Conservation (phyloP, 345 rosid species). For the Moricandia arvensis region DNA sequence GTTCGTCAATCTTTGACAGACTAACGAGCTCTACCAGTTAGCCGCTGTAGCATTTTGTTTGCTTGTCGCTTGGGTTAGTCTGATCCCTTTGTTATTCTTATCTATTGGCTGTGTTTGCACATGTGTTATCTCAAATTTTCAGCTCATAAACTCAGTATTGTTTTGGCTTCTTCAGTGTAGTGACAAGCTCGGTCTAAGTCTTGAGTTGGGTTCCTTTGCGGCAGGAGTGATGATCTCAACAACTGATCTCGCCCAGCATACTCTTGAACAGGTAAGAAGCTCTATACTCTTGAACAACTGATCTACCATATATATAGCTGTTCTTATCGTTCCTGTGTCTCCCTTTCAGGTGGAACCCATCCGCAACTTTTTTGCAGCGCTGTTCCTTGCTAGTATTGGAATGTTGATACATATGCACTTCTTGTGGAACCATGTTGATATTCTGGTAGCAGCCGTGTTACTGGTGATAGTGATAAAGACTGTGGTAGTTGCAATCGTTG, state of each 20-base stretch:
- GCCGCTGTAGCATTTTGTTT: conserved; percentile 97
- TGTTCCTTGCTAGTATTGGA: conserved; percentile 91
- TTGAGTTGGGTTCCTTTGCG: conserved; percentile 97
- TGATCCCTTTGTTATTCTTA: conserved; percentile 35
- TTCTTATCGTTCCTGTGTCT: not conserved
- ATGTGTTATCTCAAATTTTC: not conserved
- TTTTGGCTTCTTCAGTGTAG: conserved; percentile 72
- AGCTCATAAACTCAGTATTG: conserved; percentile 8
- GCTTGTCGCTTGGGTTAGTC: conserved; percentile 94
- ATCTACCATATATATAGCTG: not conserved
- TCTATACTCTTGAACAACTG: too few species aligned
- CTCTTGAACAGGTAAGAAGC: conserved; percentile 80
- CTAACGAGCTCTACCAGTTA: conserved; percentile 96
- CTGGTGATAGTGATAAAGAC: conserved; percentile 79
- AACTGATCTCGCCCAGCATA: conserved; percentile 91
- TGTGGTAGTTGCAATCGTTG: conserved; percentile 58
- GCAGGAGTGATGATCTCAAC: conserved; percentile 99
- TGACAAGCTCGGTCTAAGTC: conserved; percentile 94
- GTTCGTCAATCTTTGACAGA: conserved; percentile 52
- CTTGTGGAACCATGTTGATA: conserved; percentile 92
- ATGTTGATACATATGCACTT: conserved; percentile 89
- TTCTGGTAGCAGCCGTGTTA: conserved; percentile 77
- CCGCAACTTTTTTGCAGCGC: conserved; percentile 91
- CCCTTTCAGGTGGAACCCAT: conserved; percentile 77
- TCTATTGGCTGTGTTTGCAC: conserved; percentile 8